Evolutionary conservation across 148 eudicot species (phyloP).

Genomic region (Cornus controversa): DNA sequence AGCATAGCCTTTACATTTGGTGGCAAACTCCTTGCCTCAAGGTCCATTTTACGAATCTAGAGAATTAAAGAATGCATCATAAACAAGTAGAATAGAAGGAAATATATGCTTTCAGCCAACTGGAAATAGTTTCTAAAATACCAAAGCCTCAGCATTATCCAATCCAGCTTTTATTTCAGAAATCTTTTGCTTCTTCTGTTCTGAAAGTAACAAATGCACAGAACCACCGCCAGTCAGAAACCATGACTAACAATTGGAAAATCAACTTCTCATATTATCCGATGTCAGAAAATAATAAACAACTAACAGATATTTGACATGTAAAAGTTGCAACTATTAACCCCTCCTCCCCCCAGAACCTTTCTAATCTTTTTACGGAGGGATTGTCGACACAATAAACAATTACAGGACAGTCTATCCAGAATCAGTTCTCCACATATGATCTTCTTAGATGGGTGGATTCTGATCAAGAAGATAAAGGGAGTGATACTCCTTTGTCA

Average conservation of each 20-base stretch:
- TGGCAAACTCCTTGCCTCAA: constrained; percentile 63
- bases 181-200: constrained; percentile 63
- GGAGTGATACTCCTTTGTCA: too few species aligned
- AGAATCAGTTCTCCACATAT: too few species aligned
- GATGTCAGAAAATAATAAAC: neutral
- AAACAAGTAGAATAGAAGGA: neutral
- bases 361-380: too few species aligned
- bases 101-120: neutral
- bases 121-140: constrained; percentile 13
- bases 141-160: constrained; percentile 68
- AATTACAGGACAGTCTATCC: too few species aligned
- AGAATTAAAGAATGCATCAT: neutral
- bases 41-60: constrained; percentile 74
- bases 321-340: neutral
- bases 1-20: constrained; percentile 51
- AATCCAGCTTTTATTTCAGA: constrained; percentile 52
- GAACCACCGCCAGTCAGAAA: neutral
- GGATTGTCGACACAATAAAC: too few species aligned
- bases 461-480: too few species aligned
- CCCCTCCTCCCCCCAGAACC: neutral
- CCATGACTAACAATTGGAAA: neutral
- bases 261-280: neutral
- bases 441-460: too few species aligned
- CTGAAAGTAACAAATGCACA: constrained; percentile 27
- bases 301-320: neutral